These are phyloP conservation scores for Rosa hybrid DNA, from an alignment of 331 rosid genomes.

Conservation along the genomic window DNA sequence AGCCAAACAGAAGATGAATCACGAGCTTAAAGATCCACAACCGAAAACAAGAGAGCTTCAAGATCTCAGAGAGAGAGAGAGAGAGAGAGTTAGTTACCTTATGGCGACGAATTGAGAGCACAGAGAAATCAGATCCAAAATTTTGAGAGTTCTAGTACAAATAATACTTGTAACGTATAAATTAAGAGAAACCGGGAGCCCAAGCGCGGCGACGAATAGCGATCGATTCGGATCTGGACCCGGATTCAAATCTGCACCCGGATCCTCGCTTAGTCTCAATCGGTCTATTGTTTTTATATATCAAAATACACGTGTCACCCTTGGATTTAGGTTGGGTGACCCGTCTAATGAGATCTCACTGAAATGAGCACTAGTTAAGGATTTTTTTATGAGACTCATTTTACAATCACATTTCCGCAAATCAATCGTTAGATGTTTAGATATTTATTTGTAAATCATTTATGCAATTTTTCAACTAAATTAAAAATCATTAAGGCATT, in stretches of 20 bases:
- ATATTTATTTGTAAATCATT: no score
- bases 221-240: not conserved
- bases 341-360: no score
- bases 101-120: not conserved
- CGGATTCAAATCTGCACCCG: not conserved
- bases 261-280: not conserved
- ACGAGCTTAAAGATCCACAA: not conserved
- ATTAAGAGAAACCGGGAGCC: not conserved
- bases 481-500: no score
- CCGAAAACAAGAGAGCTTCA: not conserved
- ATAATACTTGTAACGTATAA: not conserved
- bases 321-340: no score
- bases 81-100: not conserved
- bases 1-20: not conserved
- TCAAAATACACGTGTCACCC: no score
- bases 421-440: no score
- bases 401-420: no score
- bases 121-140: slow-evolving; percentile 8
- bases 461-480: no score
- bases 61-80: slow-evolving; percentile 8
- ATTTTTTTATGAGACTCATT: no score
- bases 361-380: no score
- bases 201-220: not conserved
- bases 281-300: no score
- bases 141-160: not conserved